Evolutionary conservation across 75 land plant species (phyloP), one percentile per base, ranked within the genome.

Genomic region (Selaginella moellendorffii): DNA sequence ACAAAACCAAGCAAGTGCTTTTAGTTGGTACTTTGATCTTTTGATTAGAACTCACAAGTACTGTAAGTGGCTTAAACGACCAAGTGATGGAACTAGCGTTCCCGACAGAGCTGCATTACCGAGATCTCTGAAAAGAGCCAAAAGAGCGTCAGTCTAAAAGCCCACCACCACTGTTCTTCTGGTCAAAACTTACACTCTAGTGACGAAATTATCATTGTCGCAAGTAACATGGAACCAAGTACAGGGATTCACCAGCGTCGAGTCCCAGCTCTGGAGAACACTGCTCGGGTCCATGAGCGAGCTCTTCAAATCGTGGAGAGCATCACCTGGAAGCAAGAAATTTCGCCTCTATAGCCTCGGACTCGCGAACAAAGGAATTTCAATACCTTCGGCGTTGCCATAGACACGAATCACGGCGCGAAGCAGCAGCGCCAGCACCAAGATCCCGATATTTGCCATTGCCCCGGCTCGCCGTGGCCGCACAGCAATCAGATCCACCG

Each of bases 171-270:
- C n/a, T n/a, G n/a, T n/a, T n/a, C n/a, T n/a, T n/a, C n/a, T n/a
- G n/a, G 24, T 21, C 5, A 8, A 19, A 2, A 8, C 59, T 56
- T 56, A 56, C 59, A 56, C 59, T 56, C 59, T 56, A 56, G 24
- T 56, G 25, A 56, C 59, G 2, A 8, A 21, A 25, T 56, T 56
- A 19, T 56, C 59, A 56, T 56, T 56, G 21, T 56, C 59, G n/a
- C 59, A 56, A 56, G 59, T 56, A 21, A 56, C 59, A 56, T 56
- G 59, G 59, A 56, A 56, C 59, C 59, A 56, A 56, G 59, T 56
- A 19, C 59, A 56, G 19, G 59, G 59, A 56, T 56, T 56, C n/a
- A 56, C 59, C 5, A 56, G 59, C 17, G 59, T 56, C 23, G 59
- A 8, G n/a, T 56, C 24, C 59, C 59, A 56, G n/a, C 59, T 56